Conservation (phyloP, 2,329 filamentous ascomycete genomes). For the Rosellinia necatrix region DNA sequence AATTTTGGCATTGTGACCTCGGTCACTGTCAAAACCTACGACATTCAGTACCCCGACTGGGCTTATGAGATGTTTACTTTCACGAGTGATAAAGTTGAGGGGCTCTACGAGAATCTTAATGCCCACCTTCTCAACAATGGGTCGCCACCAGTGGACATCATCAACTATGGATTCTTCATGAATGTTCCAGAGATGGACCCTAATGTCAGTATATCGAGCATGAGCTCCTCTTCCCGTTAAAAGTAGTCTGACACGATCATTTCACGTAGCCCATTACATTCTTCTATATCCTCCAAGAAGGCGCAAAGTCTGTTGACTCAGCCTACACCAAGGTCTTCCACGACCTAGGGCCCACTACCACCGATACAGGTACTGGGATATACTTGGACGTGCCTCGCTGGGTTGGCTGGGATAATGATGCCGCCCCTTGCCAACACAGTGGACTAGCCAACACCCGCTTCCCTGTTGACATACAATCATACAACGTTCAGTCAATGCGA, state of each 20-base stretch:
- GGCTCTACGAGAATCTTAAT: slow-evolving; percentile 53
- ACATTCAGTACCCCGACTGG: slow-evolving; percentile 47
- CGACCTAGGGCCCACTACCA: slow-evolving; percentile 18
- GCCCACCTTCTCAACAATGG: slow-evolving; percentile 49
- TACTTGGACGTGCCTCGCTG: slow-evolving; percentile 26
- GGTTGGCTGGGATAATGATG: slow-evolving; percentile 13
- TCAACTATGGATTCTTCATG: slow-evolving; percentile 24
- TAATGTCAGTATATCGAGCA: slow-evolving; percentile 7
- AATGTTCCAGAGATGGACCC: slow-evolving; percentile 23
- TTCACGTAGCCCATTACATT: slow-evolving; percentile 16
- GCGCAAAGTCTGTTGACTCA: slow-evolving; percentile 22
- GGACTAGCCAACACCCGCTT: slow-evolving; percentile 30
- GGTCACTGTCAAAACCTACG: slow-evolving; percentile 53
- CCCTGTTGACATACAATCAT: slow-evolving; percentile 32
- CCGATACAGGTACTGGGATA: slow-evolving; percentile 3
- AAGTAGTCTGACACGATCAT: too few relatives aligned
- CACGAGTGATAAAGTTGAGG: slow-evolving; percentile 52
- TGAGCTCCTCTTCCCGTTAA: background rate
- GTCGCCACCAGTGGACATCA: slow-evolving; percentile 20
- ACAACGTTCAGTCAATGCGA: slow-evolving; percentile 44
- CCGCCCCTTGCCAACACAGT: slow-evolving; percentile 23
- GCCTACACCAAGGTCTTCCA: slow-evolving; percentile 26
- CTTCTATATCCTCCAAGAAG: slow-evolving; percentile 31
- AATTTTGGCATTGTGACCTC: slow-evolving; percentile 64
- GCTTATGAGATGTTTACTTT: slow-evolving; percentile 52